Conservation (phyloP, 2,329 filamentous ascomycete genomes). For the Venturia carpophila region DNA sequence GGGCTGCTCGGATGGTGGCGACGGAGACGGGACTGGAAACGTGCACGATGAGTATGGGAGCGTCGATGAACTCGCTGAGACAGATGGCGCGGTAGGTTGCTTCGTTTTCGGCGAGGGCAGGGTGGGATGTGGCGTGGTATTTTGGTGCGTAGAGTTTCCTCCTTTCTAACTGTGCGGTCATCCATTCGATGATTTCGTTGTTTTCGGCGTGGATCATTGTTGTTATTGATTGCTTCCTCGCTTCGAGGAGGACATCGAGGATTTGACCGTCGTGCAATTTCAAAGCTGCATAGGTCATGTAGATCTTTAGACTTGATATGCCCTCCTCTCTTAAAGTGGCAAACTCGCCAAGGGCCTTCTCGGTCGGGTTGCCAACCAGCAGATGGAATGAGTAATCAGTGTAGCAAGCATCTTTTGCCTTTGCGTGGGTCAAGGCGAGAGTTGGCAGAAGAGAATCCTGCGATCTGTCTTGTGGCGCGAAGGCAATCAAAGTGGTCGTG, state of each 20-base stretch:
- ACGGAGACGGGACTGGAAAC: slow-evolving; percentile 43
- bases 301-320: slow-evolving; percentile 37
- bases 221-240: slow-evolving; percentile 39
- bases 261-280: slow-evolving; percentile 39
- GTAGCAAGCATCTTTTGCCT: slow-evolving; percentile 40
- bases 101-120: slow-evolving; percentile 44
- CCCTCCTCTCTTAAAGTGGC: slow-evolving; percentile 30
- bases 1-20: slow-evolving; percentile 41
- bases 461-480: slow-evolving; percentile 40
- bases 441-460: slow-evolving; percentile 39
- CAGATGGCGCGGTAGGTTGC: slow-evolving; percentile 47
- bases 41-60: slow-evolving; percentile 48
- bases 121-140: slow-evolving; percentile 45
- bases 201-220: slow-evolving; percentile 46
- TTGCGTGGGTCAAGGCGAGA: slow-evolving; percentile 36
- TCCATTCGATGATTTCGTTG: slow-evolving; percentile 45
- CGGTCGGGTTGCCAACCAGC: slow-evolving; percentile 33
- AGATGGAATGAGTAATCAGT: slow-evolving; percentile 41
- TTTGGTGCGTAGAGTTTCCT: slow-evolving; percentile 42
- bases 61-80: slow-evolving; percentile 43
- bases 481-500: slow-evolving; percentile 43
- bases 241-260: slow-evolving; percentile 43
- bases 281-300: slow-evolving; percentile 36
- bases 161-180: slow-evolving; percentile 46
- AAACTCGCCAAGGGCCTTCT: slow-evolving; percentile 30